phyloP scores from a whole-genome alignment of 495 filamentous ascomycete genomes.

The Tetracladium marchalianum region DNA sequence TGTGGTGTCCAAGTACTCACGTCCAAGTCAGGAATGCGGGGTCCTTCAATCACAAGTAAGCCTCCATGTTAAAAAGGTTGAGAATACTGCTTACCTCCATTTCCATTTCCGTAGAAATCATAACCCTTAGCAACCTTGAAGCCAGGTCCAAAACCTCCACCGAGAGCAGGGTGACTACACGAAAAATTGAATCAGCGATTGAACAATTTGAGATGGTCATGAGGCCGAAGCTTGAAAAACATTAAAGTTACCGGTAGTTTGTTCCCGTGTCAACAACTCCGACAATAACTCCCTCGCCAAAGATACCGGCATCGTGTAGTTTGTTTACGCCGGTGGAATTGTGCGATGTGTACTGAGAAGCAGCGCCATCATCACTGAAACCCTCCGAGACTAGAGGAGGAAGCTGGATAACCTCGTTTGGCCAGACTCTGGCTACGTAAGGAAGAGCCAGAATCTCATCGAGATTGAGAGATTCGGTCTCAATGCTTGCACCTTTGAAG shows the following conservation, averaged over 20 bases:
- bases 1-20: slow-evolving; percentile 9
- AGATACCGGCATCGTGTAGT: slow-evolving; percentile 17
- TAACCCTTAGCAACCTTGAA: slow-evolving; percentile 27
- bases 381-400: slow-evolving; percentile 5
- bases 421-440: slow-evolving; percentile 20
- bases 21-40: too few relatives aligned
- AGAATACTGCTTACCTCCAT: slow-evolving; percentile 20
- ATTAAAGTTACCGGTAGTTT: too few relatives aligned
- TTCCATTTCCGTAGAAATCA: slow-evolving; percentile 24
- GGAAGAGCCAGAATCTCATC: slow-evolving; percentile 16
- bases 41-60: too few relatives aligned
- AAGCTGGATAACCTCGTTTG: slow-evolving; percentile 14
- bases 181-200: not conserved
- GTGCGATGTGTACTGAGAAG: not conserved
- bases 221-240: too few relatives aligned
- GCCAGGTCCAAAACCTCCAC: slow-evolving; percentile 26
- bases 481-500: slow-evolving; percentile 23
- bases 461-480: slow-evolving; percentile 10
- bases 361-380: not conserved
- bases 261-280: slow-evolving; percentile 4
- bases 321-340: slow-evolving; percentile 10
- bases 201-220: too few relatives aligned
- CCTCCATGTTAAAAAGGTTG: too few relatives aligned
- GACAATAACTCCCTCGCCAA: slow-evolving; percentile 19
- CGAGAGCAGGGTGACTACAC: slow-evolving; percentile 13